These are phyloP conservation scores for Vitis riparia DNA, from an alignment of 164 flowering plant genomes.

Conservation along the genomic window DNA sequence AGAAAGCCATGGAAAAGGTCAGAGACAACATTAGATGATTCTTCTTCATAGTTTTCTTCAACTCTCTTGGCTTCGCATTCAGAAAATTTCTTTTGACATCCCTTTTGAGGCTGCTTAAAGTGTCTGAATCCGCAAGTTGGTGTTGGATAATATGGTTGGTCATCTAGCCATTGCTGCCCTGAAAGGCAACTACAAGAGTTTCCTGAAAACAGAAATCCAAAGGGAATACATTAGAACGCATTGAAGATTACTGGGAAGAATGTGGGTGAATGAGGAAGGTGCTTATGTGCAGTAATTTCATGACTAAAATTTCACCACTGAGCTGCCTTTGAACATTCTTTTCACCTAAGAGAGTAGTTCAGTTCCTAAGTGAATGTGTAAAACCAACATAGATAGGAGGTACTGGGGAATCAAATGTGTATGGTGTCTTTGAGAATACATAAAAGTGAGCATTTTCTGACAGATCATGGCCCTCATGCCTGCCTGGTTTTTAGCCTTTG, in stretches of 20 bases:
- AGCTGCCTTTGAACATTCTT: not conserved
- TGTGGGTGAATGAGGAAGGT: not conserved
- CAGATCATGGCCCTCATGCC: not conserved
- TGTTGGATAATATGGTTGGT: constrained; percentile 15
- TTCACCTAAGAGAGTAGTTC: too few species aligned
- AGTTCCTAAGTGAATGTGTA: too few species aligned
- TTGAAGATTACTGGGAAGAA: not conserved
- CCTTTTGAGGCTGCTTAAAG: constrained; percentile 6
- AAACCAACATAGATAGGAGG: not conserved
- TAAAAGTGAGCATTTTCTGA: not conserved
- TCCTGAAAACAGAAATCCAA: constrained; percentile 21
- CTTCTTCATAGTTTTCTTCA: constrained; percentile 27
- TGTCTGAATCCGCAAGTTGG: constrained; percentile 16
- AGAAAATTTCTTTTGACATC: constrained; percentile 6
- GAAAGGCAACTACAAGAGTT: constrained; percentile 31
- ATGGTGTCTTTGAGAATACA: not conserved
- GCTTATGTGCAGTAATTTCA: not conserved
- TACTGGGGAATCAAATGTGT: not conserved
- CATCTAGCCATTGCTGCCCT: constrained; percentile 20
- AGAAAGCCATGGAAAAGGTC: constrained; percentile 74
- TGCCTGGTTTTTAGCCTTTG: not conserved
- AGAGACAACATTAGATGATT: constrained; percentile 23
- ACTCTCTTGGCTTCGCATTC: constrained; percentile 11
- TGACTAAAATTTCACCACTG: not conserved
- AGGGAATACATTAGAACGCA: not conserved